A percentile compares a stretch with the other conserved stretches of the same genome.
phyloP scores from a whole-genome alignment of 2,329 filamentous ascomycete genomes.

The Orbilia blumenaviensis region DNA sequence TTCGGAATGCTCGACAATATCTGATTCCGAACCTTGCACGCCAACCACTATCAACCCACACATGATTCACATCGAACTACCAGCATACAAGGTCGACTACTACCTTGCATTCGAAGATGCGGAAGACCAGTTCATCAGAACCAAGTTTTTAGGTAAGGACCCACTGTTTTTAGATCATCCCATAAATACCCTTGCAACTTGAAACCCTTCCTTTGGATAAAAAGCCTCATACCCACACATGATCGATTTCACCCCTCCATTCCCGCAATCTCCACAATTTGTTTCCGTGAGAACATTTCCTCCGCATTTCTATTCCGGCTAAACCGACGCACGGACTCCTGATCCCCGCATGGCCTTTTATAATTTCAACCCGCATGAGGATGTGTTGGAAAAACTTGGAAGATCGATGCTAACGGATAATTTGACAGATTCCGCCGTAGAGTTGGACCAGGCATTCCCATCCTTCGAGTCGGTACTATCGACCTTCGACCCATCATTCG shows the following conservation, averaged over 20 bases:
- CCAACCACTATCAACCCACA: conserved; percentile 27
- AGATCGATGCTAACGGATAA: conserved; percentile 51
- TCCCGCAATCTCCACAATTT: conserved; percentile 37
- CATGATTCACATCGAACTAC: conserved; percentile 51
- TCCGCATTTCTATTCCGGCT: conserved; percentile 44
- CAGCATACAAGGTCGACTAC: conserved; percentile 50
- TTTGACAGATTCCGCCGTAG: conserved; percentile 48
- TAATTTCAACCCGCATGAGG: conserved; percentile 8
- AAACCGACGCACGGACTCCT: conserved; percentile 48
- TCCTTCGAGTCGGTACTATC: conserved; percentile 51
- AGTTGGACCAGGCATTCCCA: conserved; percentile 39
- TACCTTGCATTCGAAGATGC: conserved; percentile 43
- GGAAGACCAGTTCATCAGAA: conserved; percentile 45
- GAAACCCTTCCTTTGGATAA: conserved; percentile 34
- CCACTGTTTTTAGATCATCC: conserved; percentile 22
- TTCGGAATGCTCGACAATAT: conserved; percentile 26
- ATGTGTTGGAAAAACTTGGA: conserved; percentile 28
- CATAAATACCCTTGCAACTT: conserved; percentile 31
- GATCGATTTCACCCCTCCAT: conserved; percentile 35
- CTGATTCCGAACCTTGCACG: conserved; percentile 37
- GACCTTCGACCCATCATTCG: conserved; percentile 42
- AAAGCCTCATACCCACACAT: conserved; percentile 39
- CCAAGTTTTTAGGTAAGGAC: conserved; percentile 48
- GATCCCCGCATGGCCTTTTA: conserved; percentile 37
- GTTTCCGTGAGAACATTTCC: conserved; percentile 38